These are phyloP conservation scores for Sporothrix curviconia DNA, from an alignment of 2,329 filamentous ascomycete genomes.

Conservation along the genomic window DNA sequence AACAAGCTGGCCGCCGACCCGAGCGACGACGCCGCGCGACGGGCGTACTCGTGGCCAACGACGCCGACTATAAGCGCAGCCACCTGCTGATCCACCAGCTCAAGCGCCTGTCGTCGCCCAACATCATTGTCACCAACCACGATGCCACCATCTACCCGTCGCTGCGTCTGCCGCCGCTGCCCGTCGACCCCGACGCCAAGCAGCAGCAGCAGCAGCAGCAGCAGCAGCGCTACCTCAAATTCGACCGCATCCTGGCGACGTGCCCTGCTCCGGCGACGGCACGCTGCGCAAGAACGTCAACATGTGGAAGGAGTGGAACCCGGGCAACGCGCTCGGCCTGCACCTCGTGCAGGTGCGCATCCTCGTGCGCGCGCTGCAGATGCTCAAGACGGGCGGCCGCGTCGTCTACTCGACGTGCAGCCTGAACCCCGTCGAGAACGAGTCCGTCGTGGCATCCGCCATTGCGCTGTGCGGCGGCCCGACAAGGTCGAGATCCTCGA, in stretches of 20 bases:
- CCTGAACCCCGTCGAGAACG: constrained; percentile 97
- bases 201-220: constrained; percentile 29
- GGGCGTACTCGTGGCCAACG: constrained; percentile 88
- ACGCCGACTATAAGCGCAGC: constrained; percentile 91
- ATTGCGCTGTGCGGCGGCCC: constrained; percentile 79
- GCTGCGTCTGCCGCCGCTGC: constrained; percentile 64
- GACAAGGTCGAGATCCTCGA: constrained; percentile 79
- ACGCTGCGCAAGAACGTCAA: constrained; percentile 88
- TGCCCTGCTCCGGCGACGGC: constrained; percentile 93
- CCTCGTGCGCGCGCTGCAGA: constrained; percentile 82
- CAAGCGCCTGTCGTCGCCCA: constrained; percentile 92
- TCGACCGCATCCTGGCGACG: constrained; percentile 91
- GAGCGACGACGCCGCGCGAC: constrained; percentile 76
- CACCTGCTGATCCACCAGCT: constrained; percentile 98
- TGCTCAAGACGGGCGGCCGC: constrained; percentile 89
- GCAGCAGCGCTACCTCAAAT: constrained; percentile 67
- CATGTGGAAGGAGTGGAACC: constrained; percentile 93
- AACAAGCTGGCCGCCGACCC: constrained; percentile 51
- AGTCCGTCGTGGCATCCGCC: constrained; percentile 81
- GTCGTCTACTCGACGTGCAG: constrained; percentile 98
- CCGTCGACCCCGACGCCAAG: constrained; percentile 37
- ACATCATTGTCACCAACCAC: constrained; percentile 95
- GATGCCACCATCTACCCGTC: constrained; percentile 94
- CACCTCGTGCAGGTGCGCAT: constrained; percentile 85
- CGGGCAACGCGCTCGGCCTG: constrained; percentile 78